Base-by-base conservation (phyloP, 306 rosid species). In the Malus orientalis region DNA sequence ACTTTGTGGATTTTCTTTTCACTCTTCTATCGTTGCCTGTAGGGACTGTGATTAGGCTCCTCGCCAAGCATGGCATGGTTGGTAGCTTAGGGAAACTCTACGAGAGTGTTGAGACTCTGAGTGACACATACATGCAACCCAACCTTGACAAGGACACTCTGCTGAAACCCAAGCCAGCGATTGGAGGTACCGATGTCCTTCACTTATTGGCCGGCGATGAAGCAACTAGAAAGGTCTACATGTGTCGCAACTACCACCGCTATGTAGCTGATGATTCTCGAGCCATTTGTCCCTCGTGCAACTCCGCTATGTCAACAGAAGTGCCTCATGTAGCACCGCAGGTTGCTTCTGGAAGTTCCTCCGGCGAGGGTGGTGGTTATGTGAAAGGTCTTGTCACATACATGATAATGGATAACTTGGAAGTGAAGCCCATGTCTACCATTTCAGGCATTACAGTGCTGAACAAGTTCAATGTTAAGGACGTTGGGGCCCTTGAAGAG, bases 1-100 rank as follows among this genome's bases (percentile, higher is more conserved):
- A 80, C 4, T 74, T 81, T 2, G 74, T 71, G 0, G 82, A 86
- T 3, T 81, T 76, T 25, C 74, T 79, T 1, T 38, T 85, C 11
- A 74, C 61, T 23, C 67, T 88, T 13, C 75, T 88, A 29, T 79
- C 86, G 2, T 12, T 78, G 23, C 85, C 80, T n/a, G 9, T 80
- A 0, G 87, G 83, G 4, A 67, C 78, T 0, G 63, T 81, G 4
- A 73, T 70, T 6, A n/a, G 27, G 0, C 74, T 76, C 6, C 79
- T 76, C 10, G 5, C 68, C 5, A 60, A 9, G 0, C 11, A 44
- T 29, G 73, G 23, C 14, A 74, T 74, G 77, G 66, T 44, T 6
- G 82, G 82, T 10, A 10, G 64, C 20, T 1, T 82, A 4, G 74
- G 74, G 0, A 83, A 27, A 4, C 75, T 83, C 0, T 83, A 83